phyloP scores from a whole-genome alignment of 176 grass and related monocot species.

The Rhynchospora tenuis region DNA sequence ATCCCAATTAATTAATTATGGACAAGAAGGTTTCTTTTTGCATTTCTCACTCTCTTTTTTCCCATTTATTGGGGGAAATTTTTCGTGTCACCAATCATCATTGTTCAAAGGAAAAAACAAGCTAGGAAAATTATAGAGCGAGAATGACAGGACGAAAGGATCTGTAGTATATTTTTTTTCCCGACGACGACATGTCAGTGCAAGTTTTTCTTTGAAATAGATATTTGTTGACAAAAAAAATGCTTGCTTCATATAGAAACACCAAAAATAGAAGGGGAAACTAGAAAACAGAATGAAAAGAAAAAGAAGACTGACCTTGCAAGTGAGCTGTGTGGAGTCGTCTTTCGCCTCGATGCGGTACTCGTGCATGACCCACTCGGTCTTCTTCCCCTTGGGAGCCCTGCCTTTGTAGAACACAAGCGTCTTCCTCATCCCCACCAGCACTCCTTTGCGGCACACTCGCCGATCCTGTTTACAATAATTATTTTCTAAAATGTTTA shows the following conservation, averaged over 20 bases:
- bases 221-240: not conserved
- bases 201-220: too few relatives aligned
- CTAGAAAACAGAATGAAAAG: not conserved
- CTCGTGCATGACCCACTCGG: slow-evolving; percentile 98
- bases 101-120: too few relatives aligned
- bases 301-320: slow-evolving; percentile 32
- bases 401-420: slow-evolving; percentile 87
- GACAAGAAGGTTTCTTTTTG: not conserved
- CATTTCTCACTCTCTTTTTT: too few relatives aligned
- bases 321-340: slow-evolving; percentile 2
- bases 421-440: slow-evolving; percentile 88
- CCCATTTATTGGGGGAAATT: too few relatives aligned
- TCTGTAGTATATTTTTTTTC: too few relatives aligned
- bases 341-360: slow-evolving; percentile 52
- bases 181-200: too few relatives aligned
- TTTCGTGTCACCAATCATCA: too few relatives aligned
- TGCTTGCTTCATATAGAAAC: not conserved
- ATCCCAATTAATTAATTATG: not conserved
- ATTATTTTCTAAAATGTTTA: not conserved
- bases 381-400: slow-evolving; percentile 90
- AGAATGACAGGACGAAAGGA: too few relatives aligned
- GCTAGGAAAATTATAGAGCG: too few relatives aligned
- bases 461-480: slow-evolving; percentile 30
- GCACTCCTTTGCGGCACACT: slow-evolving; percentile 25
- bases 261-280: not conserved